Conservation (phyloP, 768 basidiomycete species). For the Fistulinella prunicolor region DNA sequence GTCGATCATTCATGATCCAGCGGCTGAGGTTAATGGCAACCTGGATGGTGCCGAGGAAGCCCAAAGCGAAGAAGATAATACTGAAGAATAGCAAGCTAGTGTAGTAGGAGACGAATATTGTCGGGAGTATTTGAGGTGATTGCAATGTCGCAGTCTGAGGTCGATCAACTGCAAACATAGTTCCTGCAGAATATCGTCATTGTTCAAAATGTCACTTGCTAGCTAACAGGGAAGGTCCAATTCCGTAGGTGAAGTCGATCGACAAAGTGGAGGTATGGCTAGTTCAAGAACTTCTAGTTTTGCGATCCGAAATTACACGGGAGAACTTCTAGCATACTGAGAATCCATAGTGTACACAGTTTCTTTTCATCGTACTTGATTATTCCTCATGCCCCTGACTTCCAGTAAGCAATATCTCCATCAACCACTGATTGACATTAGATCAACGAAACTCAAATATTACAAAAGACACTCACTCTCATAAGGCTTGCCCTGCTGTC, state of each 20-base stretch:
- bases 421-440: constrained; percentile 59
- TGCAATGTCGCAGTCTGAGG: background rate
- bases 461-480: constrained; percentile 60
- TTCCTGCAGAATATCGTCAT: background rate
- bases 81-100: constrained; percentile 4
- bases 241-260: too few species aligned
- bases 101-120: background rate
- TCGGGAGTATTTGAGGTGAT: background rate
- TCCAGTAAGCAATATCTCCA: constrained; percentile 93
- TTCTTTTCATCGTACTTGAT: background rate
- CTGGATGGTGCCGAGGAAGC: constrained; percentile 14
- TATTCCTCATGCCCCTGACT: constrained; percentile 52
- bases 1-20: constrained; percentile 68
- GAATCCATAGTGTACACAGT: constrained; percentile 9
- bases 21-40: constrained; percentile 15
- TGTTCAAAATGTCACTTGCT: background rate
- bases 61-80: constrained; percentile 14
- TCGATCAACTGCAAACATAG: background rate
- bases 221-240: too few species aligned
- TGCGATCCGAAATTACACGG: constrained; percentile 8
- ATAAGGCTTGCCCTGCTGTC: constrained; percentile 96
- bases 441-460: constrained; percentile 1
- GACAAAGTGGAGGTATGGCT: too few species aligned
- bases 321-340: constrained; percentile 11
- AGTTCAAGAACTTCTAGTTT: background rate